phyloP scores from a whole-genome alignment of 208 protist genomes.

The Crithidia fasciculata region DNA sequence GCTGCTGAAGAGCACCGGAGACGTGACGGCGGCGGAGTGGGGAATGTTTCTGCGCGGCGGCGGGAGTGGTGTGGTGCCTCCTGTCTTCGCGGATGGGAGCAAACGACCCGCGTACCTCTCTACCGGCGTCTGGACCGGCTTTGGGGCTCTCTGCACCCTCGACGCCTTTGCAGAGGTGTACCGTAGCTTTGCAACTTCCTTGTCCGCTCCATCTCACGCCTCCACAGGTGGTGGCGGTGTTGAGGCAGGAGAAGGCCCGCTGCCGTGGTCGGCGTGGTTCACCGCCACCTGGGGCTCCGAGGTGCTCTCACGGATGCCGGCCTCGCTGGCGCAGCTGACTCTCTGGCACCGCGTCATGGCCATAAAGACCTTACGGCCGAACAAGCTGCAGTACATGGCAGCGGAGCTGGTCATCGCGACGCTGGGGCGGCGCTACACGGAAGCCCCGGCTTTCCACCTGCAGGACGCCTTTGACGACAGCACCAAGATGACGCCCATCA shows the following conservation, averaged over 20 bases:
- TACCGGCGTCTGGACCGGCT: slow-evolving; percentile 91
- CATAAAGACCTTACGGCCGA: slow-evolving; percentile 79
- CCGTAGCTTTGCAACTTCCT: slow-evolving; percentile 62
- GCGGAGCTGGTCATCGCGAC: slow-evolving; percentile 62
- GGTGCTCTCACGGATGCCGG: slow-evolving; percentile 50
- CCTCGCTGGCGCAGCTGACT: slow-evolving; percentile 44
- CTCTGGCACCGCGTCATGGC: slow-evolving; percentile 89
- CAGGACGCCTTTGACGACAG: slow-evolving; percentile 91
- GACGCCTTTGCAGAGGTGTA: slow-evolving; percentile 83
- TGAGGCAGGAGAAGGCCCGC: slow-evolving; percentile 26
- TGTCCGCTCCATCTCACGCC: background rate
- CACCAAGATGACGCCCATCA: slow-evolving; percentile 88
- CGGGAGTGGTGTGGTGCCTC: slow-evolving; percentile 46
- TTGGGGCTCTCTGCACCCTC: slow-evolving; percentile 86
- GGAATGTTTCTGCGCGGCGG: slow-evolving; percentile 84
- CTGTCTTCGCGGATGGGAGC: slow-evolving; percentile 38
- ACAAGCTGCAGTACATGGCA: slow-evolving; percentile 85
- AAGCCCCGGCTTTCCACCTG: slow-evolving; percentile 83
- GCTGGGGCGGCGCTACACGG: slow-evolving; percentile 85
- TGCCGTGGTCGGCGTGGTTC: slow-evolving; percentile 87
- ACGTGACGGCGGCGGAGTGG: slow-evolving; percentile 83
- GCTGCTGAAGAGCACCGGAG: slow-evolving; percentile 67
- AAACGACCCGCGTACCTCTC: slow-evolving; percentile 86
- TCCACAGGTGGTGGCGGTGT: background rate
- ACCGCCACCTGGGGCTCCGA: slow-evolving; percentile 76